Conservation (phyloP, 2,329 filamentous ascomycete species). For the Herpotrichia juniperi region DNA sequence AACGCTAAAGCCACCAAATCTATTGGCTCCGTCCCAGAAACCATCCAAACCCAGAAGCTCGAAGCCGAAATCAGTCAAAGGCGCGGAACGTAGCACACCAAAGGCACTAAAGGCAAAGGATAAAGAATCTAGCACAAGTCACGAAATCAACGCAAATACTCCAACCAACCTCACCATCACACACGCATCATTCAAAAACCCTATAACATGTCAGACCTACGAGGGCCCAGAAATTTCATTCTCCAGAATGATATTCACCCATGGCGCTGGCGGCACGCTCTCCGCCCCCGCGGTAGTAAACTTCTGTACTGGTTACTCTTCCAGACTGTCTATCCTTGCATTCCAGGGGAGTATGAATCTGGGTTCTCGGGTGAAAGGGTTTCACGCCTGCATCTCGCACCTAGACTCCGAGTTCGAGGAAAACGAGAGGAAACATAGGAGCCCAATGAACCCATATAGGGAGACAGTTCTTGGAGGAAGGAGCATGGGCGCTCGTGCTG, state of each 20-base stretch:
- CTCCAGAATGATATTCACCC: slow-evolving; percentile 48
- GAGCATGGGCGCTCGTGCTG: slow-evolving; percentile 53
- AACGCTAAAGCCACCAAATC: neutral
- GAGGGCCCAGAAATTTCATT: neutral
- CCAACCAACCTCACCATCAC: slow-evolving; percentile 15
- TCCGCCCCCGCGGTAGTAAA: slow-evolving; percentile 44
- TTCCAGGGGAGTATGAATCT: slow-evolving; percentile 53
- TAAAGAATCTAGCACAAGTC: neutral
- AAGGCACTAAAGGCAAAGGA: neutral
- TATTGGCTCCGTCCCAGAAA: neutral
- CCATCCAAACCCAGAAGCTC: neutral
- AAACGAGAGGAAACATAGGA: neutral
- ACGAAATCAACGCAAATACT: neutral
- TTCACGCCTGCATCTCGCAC: slow-evolving; percentile 43
- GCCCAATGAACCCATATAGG: no score
- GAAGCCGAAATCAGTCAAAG: no score
- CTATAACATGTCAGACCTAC: slow-evolving; percentile 22
- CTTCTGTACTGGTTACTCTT: slow-evolving; percentile 48
- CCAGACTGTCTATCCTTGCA: slow-evolving; percentile 26
- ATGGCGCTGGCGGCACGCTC: slow-evolving; percentile 53
- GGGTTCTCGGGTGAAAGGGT: slow-evolving; percentile 42
- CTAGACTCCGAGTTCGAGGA: slow-evolving; percentile 2
- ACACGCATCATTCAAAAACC: slow-evolving; percentile 22
- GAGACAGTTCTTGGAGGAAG: slow-evolving; percentile 45
- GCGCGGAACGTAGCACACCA: neutral